A percentile compares a stretch with the other conserved stretches of the same genome.
Evolutionary conservation across 164 flowering plant genomes (phyloP).

Genomic region (Liriodendron chinense): DNA sequence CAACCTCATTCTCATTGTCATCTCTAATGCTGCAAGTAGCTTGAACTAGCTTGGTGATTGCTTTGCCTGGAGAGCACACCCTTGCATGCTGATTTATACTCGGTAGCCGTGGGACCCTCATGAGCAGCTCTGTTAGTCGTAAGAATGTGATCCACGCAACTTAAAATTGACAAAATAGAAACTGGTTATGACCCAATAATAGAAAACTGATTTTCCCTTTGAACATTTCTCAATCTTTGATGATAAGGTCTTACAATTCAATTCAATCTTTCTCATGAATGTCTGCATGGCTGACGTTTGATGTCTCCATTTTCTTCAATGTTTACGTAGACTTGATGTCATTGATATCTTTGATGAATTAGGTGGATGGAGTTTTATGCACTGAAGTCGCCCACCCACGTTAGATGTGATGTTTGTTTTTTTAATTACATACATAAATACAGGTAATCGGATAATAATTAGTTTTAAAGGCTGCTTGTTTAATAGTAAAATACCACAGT

Average conservation of each 20-base stretch:
- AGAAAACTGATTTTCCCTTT: background rate
- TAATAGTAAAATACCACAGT: no score
- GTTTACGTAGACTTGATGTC: background rate
- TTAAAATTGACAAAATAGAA: background rate
- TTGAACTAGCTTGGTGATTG: no score
- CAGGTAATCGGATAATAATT: no score
- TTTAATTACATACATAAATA: no score
- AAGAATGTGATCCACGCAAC: background rate
- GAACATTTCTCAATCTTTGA: no score
- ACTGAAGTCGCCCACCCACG: background rate
- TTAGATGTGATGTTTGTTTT: background rate
- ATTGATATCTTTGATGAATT: background rate
- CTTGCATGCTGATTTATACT: background rate
- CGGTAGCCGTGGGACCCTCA: background rate
- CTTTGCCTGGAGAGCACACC: background rate
- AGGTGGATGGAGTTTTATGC: background rate
- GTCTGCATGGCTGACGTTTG: background rate
- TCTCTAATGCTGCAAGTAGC: no score
- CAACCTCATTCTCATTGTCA: slow-evolving; percentile 12
- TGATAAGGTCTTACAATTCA: background rate
- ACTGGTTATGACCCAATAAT: background rate
- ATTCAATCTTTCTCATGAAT: background rate
- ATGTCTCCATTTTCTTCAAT: background rate
- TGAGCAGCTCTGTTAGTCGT: background rate
- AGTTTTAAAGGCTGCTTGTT: no score